Conservation (phyloP, 108 stramenopile species). For the Craspedostauros australis region DNA sequence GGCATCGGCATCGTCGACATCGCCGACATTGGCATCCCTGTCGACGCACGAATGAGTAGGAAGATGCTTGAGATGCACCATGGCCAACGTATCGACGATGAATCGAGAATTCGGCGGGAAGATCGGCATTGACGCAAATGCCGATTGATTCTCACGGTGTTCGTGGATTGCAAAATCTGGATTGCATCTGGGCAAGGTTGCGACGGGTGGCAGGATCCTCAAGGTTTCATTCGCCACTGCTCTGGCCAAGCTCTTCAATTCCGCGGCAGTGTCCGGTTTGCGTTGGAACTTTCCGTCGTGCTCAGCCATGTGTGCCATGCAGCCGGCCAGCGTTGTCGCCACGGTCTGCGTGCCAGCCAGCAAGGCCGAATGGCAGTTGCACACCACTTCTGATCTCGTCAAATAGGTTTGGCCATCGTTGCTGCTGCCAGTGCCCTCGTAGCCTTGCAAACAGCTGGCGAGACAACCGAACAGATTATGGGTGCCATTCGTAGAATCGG, state of each 20-base stretch:
- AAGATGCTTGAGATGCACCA: too few species aligned
- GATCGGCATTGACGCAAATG: background rate
- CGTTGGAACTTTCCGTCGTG: too few species aligned
- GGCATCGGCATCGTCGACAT: too few species aligned
- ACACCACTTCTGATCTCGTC: background rate
- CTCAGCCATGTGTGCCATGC: slow-evolving; percentile 1
- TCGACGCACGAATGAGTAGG: too few species aligned
- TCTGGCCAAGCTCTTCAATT: background rate
- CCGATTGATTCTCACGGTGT: background rate
- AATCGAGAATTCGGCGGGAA: background rate
- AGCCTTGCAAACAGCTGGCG: too few species aligned
- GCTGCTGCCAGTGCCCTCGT: too few species aligned
- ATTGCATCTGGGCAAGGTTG: background rate
- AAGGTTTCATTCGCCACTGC: background rate
- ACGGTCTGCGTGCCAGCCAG: slow-evolving; percentile 3
- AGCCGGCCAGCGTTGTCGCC: background rate
- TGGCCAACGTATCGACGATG: background rate
- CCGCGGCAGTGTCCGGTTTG: background rate
- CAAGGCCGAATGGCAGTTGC: slow-evolving; percentile 5
- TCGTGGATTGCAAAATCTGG: background rate
- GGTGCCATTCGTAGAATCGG: too few species aligned
- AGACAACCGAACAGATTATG: too few species aligned
- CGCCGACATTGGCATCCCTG: too few species aligned
- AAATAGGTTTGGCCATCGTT: background rate
- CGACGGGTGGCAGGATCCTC: slow-evolving; percentile 4